phyloP scores from a whole-genome alignment of 441 rosid species.

The Lepidium campestre region DNA sequence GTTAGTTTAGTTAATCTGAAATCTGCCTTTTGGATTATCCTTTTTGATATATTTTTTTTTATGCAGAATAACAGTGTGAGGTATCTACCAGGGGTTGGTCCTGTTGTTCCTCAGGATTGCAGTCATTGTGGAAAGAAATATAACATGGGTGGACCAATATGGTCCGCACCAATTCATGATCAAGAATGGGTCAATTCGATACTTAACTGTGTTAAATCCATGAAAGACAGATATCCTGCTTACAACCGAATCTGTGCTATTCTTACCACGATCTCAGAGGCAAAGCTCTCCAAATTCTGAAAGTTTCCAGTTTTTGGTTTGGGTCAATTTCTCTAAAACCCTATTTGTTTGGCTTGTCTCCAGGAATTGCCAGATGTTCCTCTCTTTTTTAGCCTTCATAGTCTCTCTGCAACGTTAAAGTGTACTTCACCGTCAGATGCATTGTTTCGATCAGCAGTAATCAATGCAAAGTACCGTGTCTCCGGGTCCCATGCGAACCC shows the following conservation, averaged over 20 bases:
- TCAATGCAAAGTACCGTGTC: constrained; percentile 85
- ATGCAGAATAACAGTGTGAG: constrained; percentile 74
- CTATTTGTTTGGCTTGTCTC: constrained; percentile 17
- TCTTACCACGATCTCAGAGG: constrained; percentile 89
- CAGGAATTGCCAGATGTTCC: constrained; percentile 95
- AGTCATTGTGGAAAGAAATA: constrained; percentile 87
- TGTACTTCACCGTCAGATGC: constrained; percentile 96
- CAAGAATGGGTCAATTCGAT: constrained; percentile 81
- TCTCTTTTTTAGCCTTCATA: constrained; percentile 88
- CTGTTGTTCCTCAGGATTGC: constrained; percentile 86
- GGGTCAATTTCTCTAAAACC: neutral
- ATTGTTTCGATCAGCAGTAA: constrained; percentile 83
- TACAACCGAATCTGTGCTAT: constrained; percentile 80
- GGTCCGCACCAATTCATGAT: constrained; percentile 98
- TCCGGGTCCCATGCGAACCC: constrained; percentile 95
- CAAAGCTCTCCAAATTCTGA: constrained; percentile 4
- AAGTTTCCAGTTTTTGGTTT: neutral
- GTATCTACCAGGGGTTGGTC: constrained; percentile 91
- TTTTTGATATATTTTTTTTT: neutral
- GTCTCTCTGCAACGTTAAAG: constrained; percentile 83
- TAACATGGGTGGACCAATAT: constrained; percentile 95
- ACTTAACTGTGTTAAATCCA: constrained; percentile 55
- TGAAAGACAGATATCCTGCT: constrained; percentile 83
- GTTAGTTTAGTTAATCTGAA: neutral
- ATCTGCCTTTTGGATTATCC: neutral